These are phyloP conservation scores for Hordeum pubiflorum DNA, from an alignment of 202 grass and related monocot genomes.

Conservation along the genomic window DNA sequence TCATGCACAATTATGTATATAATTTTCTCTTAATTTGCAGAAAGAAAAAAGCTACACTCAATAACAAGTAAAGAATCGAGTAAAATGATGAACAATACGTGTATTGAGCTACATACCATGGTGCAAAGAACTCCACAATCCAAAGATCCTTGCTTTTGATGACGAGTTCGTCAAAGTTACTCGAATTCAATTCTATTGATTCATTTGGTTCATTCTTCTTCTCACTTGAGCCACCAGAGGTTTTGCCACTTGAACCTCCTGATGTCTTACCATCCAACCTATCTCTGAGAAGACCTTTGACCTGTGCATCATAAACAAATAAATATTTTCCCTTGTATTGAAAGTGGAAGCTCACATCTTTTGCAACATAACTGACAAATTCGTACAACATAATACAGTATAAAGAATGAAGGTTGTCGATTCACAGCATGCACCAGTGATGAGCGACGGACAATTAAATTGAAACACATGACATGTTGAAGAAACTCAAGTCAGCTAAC, in stretches of 20 bases:
- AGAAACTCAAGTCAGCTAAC: not conserved
- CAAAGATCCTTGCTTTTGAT: slow-evolving; percentile 89
- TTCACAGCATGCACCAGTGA: not conserved
- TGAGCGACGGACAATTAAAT: not conserved
- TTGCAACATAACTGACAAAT: not conserved
- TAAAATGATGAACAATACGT: not conserved
- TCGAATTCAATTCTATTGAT: slow-evolving; percentile 72
- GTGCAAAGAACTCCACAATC: slow-evolving; percentile 99
- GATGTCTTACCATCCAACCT: slow-evolving; percentile 67
- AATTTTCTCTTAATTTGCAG: not conserved
- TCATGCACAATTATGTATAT: not conserved
- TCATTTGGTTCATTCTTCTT: slow-evolving; percentile 76
- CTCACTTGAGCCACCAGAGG: slow-evolving; percentile 55
- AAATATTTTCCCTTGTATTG: slow-evolving; percentile 9
- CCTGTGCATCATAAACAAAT: slow-evolving; percentile 37
- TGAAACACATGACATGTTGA: not conserved
- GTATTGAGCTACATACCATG: slow-evolving; percentile 63
- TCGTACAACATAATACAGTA: not conserved
- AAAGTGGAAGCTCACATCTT: not conserved
- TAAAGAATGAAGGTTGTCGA: not conserved
- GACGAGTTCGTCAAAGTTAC: slow-evolving; percentile 85
- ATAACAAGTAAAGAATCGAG: slow-evolving; percentile 5
- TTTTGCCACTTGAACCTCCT: slow-evolving; percentile 55
- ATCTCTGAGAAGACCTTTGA: slow-evolving; percentile 84
- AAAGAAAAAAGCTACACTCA: not conserved